Base-by-base conservation (phyloP, 2,329 filamentous ascomycete species). In the Aspergillus terreus region DNA sequence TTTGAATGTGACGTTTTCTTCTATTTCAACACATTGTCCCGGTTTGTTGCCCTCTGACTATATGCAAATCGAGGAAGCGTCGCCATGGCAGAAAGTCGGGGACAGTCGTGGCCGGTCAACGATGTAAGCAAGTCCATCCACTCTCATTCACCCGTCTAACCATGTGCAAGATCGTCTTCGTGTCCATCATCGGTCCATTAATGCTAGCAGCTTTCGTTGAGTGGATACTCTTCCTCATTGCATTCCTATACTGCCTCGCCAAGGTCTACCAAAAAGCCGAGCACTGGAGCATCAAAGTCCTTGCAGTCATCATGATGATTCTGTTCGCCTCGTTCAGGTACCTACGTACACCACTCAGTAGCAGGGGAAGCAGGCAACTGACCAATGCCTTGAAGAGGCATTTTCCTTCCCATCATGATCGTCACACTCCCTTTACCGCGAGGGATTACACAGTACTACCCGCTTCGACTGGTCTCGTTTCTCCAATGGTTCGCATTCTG, bases 401-500 rank as follows among this genome's bases (percentile, higher is more conserved):
- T 95, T 35, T 97, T 96, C 71, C 78, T 97, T 25, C 92, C 92
- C 0, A 88, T 96, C 58, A 96, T 97, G 91, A 72, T 96, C 19
- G 90, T 96, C 44, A 97, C 92, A 0, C 78, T 97, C 4, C 92
- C 92, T 0, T 78, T 97, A 2, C 92, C 92, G 0, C 72, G 78
- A 17, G 80, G 83, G 52, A 77, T 96, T 43, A 85, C 85, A 6
- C 78, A 82, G 53, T 81, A 88, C 60, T 95, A 92, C 73, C 92
- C 92, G 0, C 50, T 68, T 2, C 49, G 70, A 1, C 82, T 94
- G 78, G 87, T 94, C 38, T 71, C 68, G 2, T 79, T 88, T 44
- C 79, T 97, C 12, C 92, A 96, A 67, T 95, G 90, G 88, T 96
- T 97, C 65, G 92, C 91, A 4, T 97, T 97, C 70, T 96, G 90